Conservation (phyloP, 2,329 filamentous ascomycete genomes). For the Fusarium agapanthi region DNA sequence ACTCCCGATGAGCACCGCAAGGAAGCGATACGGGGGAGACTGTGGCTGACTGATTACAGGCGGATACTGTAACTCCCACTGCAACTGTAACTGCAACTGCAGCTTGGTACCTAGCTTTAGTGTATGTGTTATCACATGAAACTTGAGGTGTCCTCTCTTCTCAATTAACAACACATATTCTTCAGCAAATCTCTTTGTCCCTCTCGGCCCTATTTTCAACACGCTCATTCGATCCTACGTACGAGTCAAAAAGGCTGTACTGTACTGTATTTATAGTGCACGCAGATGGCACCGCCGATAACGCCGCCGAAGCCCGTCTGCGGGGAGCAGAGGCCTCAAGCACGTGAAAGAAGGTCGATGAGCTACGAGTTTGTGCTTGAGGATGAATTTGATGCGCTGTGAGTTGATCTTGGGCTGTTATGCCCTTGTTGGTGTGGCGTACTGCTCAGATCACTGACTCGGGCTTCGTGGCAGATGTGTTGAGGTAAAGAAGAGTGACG, state of each 20-base stretch:
- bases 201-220: background rate
- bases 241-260: background rate
- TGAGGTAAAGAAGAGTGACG: constrained; percentile 48
- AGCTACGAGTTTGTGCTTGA: constrained; percentile 53
- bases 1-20: constrained; percentile 14
- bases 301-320: constrained; percentile 28
- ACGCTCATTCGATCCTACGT: background rate
- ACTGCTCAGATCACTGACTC: background rate
- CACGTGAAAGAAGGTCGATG: constrained; percentile 31
- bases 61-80: background rate
- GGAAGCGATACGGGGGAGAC: background rate
- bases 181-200: background rate
- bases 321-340: constrained; percentile 28
- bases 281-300: constrained; percentile 30
- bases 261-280: background rate
- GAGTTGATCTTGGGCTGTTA: constrained; percentile 37
- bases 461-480: constrained; percentile 43
- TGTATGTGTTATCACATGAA: constrained; percentile 25
- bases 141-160: background rate
- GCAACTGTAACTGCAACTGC: background rate
- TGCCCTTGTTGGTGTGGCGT: too few relatives aligned
- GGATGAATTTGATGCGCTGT: constrained; percentile 66
- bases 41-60: constrained; percentile 1
- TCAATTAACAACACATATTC: constrained; percentile 9
- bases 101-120: too few relatives aligned